These are phyloP conservation scores for Hibiscus mutabilis DNA, from an alignment of 345 rosid species.

Conservation along the genomic window DNA sequence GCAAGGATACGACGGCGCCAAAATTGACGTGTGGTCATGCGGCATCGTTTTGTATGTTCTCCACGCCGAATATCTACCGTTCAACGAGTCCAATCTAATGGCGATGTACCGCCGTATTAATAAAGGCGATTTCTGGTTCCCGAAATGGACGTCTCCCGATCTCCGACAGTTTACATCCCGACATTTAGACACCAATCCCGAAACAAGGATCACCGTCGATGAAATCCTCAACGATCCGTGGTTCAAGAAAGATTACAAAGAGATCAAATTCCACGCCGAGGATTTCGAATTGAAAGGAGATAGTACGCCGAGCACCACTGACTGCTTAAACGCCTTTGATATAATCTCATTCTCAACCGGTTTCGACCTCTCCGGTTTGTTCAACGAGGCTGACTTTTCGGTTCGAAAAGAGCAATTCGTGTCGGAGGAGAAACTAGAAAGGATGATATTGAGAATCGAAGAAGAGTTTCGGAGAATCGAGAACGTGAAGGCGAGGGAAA, in stretches of 20 bases:
- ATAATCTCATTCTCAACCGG: slow-evolving; percentile 56
- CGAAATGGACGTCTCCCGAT: slow-evolving; percentile 89
- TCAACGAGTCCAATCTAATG: slow-evolving; percentile 76
- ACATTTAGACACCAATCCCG: slow-evolving; percentile 63
- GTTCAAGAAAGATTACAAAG: slow-evolving; percentile 50
- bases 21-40: slow-evolving; percentile 91
- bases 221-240: slow-evolving; percentile 65
- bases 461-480: slow-evolving; percentile 31
- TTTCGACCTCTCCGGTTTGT: slow-evolving; percentile 39
- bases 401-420: slow-evolving; percentile 42
- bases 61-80: slow-evolving; percentile 77
- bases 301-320: not conserved
- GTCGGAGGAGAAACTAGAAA: slow-evolving; percentile 38
- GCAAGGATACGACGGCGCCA: slow-evolving; percentile 90
- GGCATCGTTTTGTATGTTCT: slow-evolving; percentile 72
- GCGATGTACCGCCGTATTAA: slow-evolving; percentile 77
- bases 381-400: slow-evolving; percentile 23
- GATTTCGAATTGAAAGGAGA: slow-evolving; percentile 41
- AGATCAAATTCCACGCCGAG: slow-evolving; percentile 29
- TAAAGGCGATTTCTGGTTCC: slow-evolving; percentile 72
- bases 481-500: slow-evolving; percentile 25
- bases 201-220: slow-evolving; percentile 66
- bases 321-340: slow-evolving; percentile 55
- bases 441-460: slow-evolving; percentile 40
- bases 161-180: slow-evolving; percentile 44